Percentiles rank a stretch among this genome's conserved stretches.
These are phyloP conservation scores for Neurospora sp. DNA, from an alignment of 495 filamentous ascomycete species.

Conservation along the genomic window DNA sequence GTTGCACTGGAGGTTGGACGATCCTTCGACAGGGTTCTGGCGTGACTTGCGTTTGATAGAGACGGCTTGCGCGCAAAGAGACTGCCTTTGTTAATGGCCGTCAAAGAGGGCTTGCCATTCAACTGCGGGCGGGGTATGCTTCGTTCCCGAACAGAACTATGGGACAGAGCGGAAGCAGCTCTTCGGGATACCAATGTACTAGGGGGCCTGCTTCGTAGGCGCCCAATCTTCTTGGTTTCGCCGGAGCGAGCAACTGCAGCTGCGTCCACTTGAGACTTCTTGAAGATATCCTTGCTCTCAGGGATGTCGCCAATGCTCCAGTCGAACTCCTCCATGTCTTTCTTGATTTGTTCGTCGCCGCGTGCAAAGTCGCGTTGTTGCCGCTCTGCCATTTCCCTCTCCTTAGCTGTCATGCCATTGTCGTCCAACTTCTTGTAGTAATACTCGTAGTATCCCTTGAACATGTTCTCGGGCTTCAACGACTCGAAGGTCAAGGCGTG, in stretches of 20 bases:
- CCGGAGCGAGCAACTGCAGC: background rate
- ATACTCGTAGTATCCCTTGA: constrained; percentile 54
- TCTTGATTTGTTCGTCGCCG: constrained; percentile 49
- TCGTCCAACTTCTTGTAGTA: constrained; percentile 58
- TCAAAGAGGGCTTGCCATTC: background rate
- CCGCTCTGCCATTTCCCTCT: constrained; percentile 51
- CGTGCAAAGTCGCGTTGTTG: constrained; percentile 41
- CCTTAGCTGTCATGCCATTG: constrained; percentile 52
- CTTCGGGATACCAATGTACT: constrained; percentile 28
- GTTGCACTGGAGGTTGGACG: constrained; percentile 52
- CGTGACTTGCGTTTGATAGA: constrained; percentile 23
- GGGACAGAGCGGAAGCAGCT: constrained; percentile 30
- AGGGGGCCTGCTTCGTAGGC: constrained; percentile 23
- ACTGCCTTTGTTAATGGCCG: constrained; percentile 14
- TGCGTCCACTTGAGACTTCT: constrained; percentile 10
- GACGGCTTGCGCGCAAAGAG: constrained; percentile 32
- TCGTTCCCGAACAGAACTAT: background rate
- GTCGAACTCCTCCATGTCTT: constrained; percentile 44
- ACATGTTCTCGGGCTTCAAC: constrained; percentile 51
- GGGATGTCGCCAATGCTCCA: constrained; percentile 38
- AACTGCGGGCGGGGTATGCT: background rate
- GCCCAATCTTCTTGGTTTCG: constrained; percentile 16
- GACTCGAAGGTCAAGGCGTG: constrained; percentile 38
- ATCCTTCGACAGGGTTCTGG: constrained; percentile 32
- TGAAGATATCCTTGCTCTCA: constrained; percentile 19